phyloP scores from a whole-genome alignment of 371 early-diverging fungal genomes.

The Mortierella sp. region DNA sequence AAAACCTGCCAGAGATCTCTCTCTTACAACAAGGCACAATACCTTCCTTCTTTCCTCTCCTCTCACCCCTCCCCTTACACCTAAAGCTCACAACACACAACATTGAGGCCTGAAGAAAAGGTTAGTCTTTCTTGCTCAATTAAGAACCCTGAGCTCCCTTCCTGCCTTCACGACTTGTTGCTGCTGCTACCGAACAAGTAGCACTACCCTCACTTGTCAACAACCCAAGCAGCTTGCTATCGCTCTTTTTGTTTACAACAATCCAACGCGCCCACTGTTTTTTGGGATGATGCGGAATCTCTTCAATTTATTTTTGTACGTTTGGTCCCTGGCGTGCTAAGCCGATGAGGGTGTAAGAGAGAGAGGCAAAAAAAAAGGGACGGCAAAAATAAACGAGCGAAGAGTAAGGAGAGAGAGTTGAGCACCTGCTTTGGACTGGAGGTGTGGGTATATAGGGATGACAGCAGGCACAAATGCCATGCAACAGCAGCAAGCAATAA shows the following conservation, averaged over 20 bases:
- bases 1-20: background rate
- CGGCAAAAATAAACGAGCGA: too few species aligned
- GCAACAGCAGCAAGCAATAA: background rate
- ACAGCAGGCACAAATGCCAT: background rate
- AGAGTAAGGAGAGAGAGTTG: background rate
- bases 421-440: background rate
- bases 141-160: background rate
- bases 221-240: background rate
- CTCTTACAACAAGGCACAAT: background rate
- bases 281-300: background rate
- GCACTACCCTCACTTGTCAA: background rate
- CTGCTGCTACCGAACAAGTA: background rate
- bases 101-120: background rate
- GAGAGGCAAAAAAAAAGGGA: background rate
- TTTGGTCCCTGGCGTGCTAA: background rate
- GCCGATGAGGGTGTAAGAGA: background rate
- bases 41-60: background rate
- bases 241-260: background rate
- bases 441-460: background rate
- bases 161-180: background rate
- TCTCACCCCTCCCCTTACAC: background rate
- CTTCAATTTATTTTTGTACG: background rate
- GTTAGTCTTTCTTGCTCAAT: background rate
- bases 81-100: background rate
- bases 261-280: background rate